These are phyloP conservation scores for Sequoia sempervirens DNA, from an alignment of 75 land plant genomes.

Conservation along the genomic window DNA sequence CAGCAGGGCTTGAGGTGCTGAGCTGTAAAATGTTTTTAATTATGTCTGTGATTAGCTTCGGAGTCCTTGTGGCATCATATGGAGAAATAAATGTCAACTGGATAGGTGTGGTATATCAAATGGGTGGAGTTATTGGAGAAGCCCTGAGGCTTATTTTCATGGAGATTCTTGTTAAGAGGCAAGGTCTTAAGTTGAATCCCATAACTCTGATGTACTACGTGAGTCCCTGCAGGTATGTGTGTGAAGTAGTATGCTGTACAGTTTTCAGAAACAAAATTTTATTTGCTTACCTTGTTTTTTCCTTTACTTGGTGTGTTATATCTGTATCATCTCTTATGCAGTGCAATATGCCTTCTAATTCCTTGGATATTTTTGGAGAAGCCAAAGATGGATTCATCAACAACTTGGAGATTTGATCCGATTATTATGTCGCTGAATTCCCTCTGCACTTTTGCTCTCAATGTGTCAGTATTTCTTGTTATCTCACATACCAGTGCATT, in stretches of 20 bases:
- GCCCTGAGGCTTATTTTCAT: conserved; percentile 86
- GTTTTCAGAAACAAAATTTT: not conserved
- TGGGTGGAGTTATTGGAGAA: conserved; percentile 97
- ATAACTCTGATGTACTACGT: conserved; percentile 93
- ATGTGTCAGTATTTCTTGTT: conserved; percentile 92
- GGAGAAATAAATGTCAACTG: conserved; percentile 89
- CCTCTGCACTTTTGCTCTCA: conserved; percentile 92
- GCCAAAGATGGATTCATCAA: conserved; percentile 81
- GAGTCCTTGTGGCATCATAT: conserved; percentile 95
- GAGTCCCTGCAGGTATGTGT: conserved; percentile 88
- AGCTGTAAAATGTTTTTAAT: conserved; percentile 76
- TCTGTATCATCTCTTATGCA: conserved; percentile 35
- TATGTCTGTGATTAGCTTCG: conserved; percentile 92
- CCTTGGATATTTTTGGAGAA: conserved; percentile 97
- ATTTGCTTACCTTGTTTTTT: not conserved
- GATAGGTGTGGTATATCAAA: conserved; percentile 94
- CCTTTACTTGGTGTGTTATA: not conserved
- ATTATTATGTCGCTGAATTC: conserved; percentile 69
- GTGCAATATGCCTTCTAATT: conserved; percentile 84
- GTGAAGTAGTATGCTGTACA: not conserved
- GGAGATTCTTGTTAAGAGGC: conserved; percentile 90
- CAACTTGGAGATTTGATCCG: conserved; percentile 69
- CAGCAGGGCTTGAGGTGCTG: conserved; percentile 75
- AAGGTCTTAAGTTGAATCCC: conserved; percentile 83
- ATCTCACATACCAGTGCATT: conserved; percentile 94